Conservation (phyloP, 192 early-diverging fungal genomes). For the Coemansia aciculifera region DNA sequence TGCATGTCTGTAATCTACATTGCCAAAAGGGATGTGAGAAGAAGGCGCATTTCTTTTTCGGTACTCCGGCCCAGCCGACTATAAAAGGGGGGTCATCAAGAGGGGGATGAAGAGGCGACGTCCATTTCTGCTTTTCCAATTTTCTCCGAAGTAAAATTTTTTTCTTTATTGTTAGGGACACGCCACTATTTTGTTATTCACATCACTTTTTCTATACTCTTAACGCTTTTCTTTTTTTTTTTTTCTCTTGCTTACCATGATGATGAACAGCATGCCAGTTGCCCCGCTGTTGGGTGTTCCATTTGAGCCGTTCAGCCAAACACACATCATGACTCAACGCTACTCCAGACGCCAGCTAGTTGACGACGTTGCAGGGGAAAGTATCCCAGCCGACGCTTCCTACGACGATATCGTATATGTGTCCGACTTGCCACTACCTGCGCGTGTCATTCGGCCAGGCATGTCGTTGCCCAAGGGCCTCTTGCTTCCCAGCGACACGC, state of each 20-base stretch:
- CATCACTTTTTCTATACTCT: background rate
- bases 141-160: background rate
- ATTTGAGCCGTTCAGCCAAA: conserved; percentile 37
- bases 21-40: too few relatives aligned
- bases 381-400: conserved; percentile 9
- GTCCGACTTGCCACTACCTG: conserved; percentile 41
- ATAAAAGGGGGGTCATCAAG: too few relatives aligned
- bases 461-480: conserved; percentile 41
- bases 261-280: conserved; percentile 39
- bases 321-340: conserved; percentile 29
- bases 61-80: too few relatives aligned
- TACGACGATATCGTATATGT: conserved; percentile 19
- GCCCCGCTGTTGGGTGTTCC: conserved; percentile 31
- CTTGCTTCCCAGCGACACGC: conserved; percentile 35
- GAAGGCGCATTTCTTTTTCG: too few relatives aligned
- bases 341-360: conserved; percentile 37
- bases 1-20: too few relatives aligned
- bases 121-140: too few relatives aligned
- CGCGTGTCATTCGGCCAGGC: conserved; percentile 44
- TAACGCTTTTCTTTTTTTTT: background rate
- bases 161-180: too few relatives aligned
- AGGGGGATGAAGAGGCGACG: background rate
- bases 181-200: background rate
- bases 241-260: conserved; percentile 17
- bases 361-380: conserved; percentile 50